Conservation (phyloP, 108 stramenopile genomes). For the Nitzschia sp. region DNA sequence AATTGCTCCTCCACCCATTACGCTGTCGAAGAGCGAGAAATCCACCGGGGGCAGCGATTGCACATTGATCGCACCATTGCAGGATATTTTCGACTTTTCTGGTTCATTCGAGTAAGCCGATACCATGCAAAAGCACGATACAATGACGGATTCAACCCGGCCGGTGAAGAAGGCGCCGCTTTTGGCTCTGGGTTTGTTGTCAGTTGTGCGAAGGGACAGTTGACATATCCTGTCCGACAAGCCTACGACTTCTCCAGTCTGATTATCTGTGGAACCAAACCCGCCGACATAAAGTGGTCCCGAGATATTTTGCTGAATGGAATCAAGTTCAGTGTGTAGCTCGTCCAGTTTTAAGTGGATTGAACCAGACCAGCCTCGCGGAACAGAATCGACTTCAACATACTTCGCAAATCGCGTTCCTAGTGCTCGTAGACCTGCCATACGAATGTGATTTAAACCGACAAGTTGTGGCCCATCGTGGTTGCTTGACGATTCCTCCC, state of each 20-base stretch:
- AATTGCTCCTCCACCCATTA: conserved; percentile 5
- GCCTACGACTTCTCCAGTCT: background rate
- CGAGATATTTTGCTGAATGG: too few species aligned
- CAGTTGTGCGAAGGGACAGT: conserved; percentile 3
- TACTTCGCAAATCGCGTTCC: background rate
- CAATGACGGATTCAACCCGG: conserved; percentile 40
- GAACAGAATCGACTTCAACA: background rate
- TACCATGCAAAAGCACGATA: conserved; percentile 66
- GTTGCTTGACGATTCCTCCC: conserved; percentile 4
- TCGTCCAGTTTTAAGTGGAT: conserved; percentile 11
- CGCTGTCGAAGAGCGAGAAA: background rate
- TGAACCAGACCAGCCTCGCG: conserved; percentile 31
- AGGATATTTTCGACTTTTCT: background rate
- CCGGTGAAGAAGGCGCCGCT: conserved; percentile 34
- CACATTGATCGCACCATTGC: background rate
- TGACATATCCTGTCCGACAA: conserved; percentile 26
- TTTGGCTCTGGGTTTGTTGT: background rate
- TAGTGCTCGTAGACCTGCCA: conserved; percentile 9
- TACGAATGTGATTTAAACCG: conserved; percentile 26
- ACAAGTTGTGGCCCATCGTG: background rate
- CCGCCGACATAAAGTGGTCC: conserved; percentile 6
- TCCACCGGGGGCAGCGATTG: conserved; percentile 4
- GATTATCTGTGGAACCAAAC: background rate
- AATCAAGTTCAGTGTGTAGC: background rate
- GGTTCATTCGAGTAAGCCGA: background rate